Evolutionary conservation across 2,329 filamentous ascomycete species (phyloP).

Genomic region (Fusarium staphyleae): DNA sequence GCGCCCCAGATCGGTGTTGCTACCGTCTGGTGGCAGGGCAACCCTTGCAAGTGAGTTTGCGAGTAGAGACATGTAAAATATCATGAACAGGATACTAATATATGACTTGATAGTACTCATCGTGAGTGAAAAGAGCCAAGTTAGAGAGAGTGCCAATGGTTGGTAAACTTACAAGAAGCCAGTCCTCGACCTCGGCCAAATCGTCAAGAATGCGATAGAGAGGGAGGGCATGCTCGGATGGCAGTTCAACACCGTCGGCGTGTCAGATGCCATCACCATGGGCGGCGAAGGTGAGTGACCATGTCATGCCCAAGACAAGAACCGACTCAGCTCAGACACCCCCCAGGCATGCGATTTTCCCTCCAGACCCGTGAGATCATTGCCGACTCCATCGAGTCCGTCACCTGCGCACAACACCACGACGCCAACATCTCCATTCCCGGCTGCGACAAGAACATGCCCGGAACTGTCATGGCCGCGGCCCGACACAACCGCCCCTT

Average conservation of each 20-base stretch:
- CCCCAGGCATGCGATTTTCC: conserved; percentile 89
- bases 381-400: conserved; percentile 91
- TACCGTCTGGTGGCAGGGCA: conserved; percentile 97
- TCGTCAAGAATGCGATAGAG: conserved; percentile 81
- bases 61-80: not conserved
- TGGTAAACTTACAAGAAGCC: conserved; percentile 35
- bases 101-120: conserved; percentile 46
- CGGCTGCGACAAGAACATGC: conserved; percentile 98
- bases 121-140: conserved; percentile 45
- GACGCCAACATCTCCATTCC: conserved; percentile 94
- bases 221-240: conserved; percentile 89
- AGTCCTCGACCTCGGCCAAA: conserved; percentile 87
- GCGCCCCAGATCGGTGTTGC: conserved; percentile 90
- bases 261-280: conserved; percentile 95
- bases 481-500: conserved; percentile 91
- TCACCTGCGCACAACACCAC: conserved; percentile 90
- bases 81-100: conserved; percentile 15
- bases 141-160: not conserved
- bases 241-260: conserved; percentile 91
- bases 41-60: conserved; percentile 83
- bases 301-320: not conserved
- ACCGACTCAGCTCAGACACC: not conserved
- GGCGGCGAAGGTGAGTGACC: conserved; percentile 76
- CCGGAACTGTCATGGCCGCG: conserved; percentile 88
- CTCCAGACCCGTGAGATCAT: conserved; percentile 91